Evolutionary conservation across 2,329 filamentous ascomycete species (phyloP), one percentile per base, ranked within the genome.

Genomic region (Epichloe sibirici): DNA sequence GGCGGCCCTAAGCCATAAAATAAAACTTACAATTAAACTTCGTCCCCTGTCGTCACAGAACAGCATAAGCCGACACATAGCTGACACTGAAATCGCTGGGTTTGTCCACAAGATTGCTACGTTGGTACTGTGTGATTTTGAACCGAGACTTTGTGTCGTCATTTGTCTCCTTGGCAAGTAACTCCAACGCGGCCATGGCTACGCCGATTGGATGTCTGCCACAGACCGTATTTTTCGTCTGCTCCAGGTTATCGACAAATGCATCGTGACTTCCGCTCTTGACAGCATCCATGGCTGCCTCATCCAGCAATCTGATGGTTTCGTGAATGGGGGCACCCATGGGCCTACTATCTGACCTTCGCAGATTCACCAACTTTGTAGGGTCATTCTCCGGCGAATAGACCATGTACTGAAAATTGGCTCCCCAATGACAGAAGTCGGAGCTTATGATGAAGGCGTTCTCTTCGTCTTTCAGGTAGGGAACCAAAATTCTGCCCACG

Each of bases 391-490:
- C 74, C 52, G 56, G 77, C 55, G 55, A 77, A 66, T 96, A 95
- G 54, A 85, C 85, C 31, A 83, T 88, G 67, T 97, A 98, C 52
- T 48, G 48, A 67, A 96, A 98, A 48, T 88, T 78, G 0, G 74
- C 61, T 11, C 93, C 93, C 93, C 93, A 98, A 68, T 98, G 93
- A 58, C 91, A 96, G 66, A 98, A 98, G 66, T 98, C 93, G 1
- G 90, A 95, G 66, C 87, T 93, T 57, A 97, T 78, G 55, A 98
- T 78, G 65, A 97, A 96, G 1, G 85, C 82, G 55, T 88, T 94
- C 12, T 77, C 72, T 0, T 84, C 79, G 59, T 95, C 86, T 37
- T 75, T 74, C 6, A 98, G 71, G 65, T 93, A 95, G 0, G 86
- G 83, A 1, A 86, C 80, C 7, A 98, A 73, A n/a, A 90, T 65